Evolutionary conservation across 148 eudicot species (phyloP), one percentile per base, ranked within the genome.

Genomic region (Spergularia bocconei): DNA sequence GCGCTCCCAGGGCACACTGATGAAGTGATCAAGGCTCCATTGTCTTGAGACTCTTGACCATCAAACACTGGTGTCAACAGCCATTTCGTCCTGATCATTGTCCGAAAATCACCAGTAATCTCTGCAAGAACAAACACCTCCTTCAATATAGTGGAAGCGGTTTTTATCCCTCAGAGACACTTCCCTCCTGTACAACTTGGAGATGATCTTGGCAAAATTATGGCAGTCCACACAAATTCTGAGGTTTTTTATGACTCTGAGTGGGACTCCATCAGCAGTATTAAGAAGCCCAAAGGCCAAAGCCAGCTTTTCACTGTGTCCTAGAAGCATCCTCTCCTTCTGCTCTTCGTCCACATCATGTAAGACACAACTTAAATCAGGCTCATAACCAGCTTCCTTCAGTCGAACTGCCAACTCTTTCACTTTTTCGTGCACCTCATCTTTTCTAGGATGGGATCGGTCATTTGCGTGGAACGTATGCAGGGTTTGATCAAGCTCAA

Each of bases 141-240:
- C 80, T 44, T 80, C 76, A 50, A 90, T 82, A 75, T 87, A 92
- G 80, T 92, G 97, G 64, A 90, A 92, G 50, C 95, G 86, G 71
- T 80, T 88, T 77, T 88, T 90, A 81, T 92, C 91, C 76, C 91
- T 86, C 62, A 90, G 12, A 52, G 78, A 81, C 11, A 90, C 78
- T 76, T 86, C 86, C 81, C 93, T 83, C 57, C 41, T 61, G 64
- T 85, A 89, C 36, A 87, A 63, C 75, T 78, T 83, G 16, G 92
- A 90, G 17, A 90, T 80, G 55, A 88, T 85, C 85, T 92, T 88
- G 3, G 90, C 95, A 76, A 88, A 92, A 80, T 83, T 92, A 79
- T 90, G 97, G 78, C 97, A 92, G 80, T 90, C 91, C 63, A 92
- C 95, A 82, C 95, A 92, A 67, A 92, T 85, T 10, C 93, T 79